A percentile compares a stretch with the other conserved stretches of the same genome.
Evolutionary conservation across 1,284 basidiomycete genomes (phyloP).

Genomic region (Rhodofomes roseus): DNA sequence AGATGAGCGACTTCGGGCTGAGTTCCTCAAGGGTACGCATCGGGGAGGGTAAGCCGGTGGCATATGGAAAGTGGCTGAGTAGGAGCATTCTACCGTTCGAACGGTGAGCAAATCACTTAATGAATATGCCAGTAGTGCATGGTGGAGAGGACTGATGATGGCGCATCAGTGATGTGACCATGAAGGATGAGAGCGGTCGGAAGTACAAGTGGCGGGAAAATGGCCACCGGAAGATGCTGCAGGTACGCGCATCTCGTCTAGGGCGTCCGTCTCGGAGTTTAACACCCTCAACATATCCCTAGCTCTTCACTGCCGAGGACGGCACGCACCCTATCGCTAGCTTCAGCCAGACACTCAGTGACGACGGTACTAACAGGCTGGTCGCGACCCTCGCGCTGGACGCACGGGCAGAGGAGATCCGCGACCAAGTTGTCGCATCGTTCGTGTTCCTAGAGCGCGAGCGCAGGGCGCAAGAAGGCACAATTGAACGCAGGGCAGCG

Average conservation of each 20-base stretch:
- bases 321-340: not conserved
- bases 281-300: not conserved
- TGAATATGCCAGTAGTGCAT: too few relatives aligned
- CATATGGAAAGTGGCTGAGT: not conserved
- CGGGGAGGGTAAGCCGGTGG: not conserved
- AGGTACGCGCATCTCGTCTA: not conserved
- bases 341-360: not conserved
- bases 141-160: not conserved
- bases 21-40: not conserved
- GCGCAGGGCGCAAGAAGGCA: not conserved
- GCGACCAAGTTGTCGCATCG: not conserved
- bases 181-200: not conserved
- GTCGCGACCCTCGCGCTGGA: not conserved
- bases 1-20: not conserved
- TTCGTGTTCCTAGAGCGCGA: slow-evolving; percentile 1
- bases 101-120: not conserved
- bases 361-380: too few relatives aligned
- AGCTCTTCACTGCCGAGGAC: not conserved
- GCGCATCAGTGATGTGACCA: not conserved
- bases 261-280: too few relatives aligned
- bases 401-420: not conserved
- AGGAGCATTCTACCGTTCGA: not conserved
- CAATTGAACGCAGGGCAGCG: not conserved
- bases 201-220: slow-evolving; percentile 1
- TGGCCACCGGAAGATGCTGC: not conserved